A percentile compares a stretch with the other conserved stretches of the same genome.
Conservation (phyloP, 495 filamentous ascomycete genomes). For the Cercophora scortea region DNA sequence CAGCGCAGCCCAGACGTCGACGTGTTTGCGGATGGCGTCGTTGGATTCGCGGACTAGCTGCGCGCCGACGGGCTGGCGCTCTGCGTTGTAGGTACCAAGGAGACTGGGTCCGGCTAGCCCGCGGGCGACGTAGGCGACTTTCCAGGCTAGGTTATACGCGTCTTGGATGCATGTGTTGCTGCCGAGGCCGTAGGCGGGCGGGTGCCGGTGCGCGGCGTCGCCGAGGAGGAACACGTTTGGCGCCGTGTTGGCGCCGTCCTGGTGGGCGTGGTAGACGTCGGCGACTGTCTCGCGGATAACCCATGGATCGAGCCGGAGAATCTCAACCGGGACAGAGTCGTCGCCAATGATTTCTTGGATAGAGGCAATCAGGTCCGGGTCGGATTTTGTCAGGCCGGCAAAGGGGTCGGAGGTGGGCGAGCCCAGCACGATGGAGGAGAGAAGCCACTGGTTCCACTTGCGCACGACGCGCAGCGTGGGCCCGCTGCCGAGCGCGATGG, state of each 20-base stretch:
- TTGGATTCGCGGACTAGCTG: constrained; percentile 24
- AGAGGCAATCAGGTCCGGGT: constrained; percentile 17
- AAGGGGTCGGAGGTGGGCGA: too few relatives aligned
- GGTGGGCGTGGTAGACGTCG: constrained; percentile 16
- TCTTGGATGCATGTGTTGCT: constrained; percentile 35
- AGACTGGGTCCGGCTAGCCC: constrained; percentile 11
- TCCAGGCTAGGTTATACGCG: constrained; percentile 38
- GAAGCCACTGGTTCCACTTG: too few relatives aligned
- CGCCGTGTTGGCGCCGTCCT: constrained; percentile 13
- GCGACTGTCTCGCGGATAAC: constrained; percentile 27
- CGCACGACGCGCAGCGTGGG: too few relatives aligned
- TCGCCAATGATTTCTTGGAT: constrained; percentile 43
- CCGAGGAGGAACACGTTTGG: constrained; percentile 25
- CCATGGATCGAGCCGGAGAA: constrained; percentile 22
- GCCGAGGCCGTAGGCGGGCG: constrained; percentile 32
- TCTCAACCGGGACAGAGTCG: constrained; percentile 19
- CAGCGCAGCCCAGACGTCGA: constrained; percentile 14
- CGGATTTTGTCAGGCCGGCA: too few relatives aligned
- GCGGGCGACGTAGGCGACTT: constrained; percentile 25
- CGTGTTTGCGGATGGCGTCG: constrained; percentile 17
- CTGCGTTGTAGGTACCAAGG: constrained; percentile 20
- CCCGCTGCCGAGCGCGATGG: too few relatives aligned
- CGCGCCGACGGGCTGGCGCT: constrained; percentile 28
- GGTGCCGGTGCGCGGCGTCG: constrained; percentile 38
- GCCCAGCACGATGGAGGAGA: too few relatives aligned